A percentile compares a stretch with the other conserved stretches of the same genome.
phyloP scores from a whole-genome alignment of 2,329 filamentous ascomycete genomes.

The Mycosphaerella arachidis region DNA sequence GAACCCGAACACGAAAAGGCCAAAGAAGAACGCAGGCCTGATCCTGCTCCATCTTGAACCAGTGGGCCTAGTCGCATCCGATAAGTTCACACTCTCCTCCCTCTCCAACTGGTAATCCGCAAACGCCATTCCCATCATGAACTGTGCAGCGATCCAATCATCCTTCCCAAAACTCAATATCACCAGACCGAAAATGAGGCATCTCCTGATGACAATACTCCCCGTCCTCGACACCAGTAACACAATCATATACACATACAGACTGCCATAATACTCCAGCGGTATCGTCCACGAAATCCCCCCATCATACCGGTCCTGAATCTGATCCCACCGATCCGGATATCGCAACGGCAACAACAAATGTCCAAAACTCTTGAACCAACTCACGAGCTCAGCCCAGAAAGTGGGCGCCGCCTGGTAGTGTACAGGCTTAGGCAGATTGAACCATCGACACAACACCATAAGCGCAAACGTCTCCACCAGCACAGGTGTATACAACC shows the following conservation, averaged over 20 bases:
- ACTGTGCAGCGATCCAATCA: slow-evolving; percentile 15
- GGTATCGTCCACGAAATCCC: slow-evolving; percentile 16
- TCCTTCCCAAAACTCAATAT: slow-evolving; percentile 8
- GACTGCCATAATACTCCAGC: slow-evolving; percentile 13
- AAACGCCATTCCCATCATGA: slow-evolving; percentile 13
- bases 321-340: slow-evolving; percentile 13
- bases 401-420: slow-evolving; percentile 6
- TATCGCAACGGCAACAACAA: slow-evolving; percentile 13
- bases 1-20: slow-evolving; percentile 12
- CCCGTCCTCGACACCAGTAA: slow-evolving; percentile 4
- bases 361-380: slow-evolving; percentile 7
- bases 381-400: slow-evolving; percentile 2
- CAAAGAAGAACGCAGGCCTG: background rate
- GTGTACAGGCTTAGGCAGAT: slow-evolving; percentile 6
- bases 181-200: slow-evolving; percentile 2
- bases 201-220: slow-evolving; percentile 1
- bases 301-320: slow-evolving; percentile 12
- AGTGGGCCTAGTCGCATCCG: background rate
- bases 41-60: background rate
- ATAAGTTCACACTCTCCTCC: background rate
- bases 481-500: slow-evolving; percentile 12
- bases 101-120: slow-evolving; percentile 12
- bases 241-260: slow-evolving; percentile 8
- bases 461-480: slow-evolving; percentile 11
- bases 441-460: slow-evolving; percentile 6